Conservation (phyloP, 2,329 filamentous ascomycete species). For the Colletotrichum costaricense region DNA sequence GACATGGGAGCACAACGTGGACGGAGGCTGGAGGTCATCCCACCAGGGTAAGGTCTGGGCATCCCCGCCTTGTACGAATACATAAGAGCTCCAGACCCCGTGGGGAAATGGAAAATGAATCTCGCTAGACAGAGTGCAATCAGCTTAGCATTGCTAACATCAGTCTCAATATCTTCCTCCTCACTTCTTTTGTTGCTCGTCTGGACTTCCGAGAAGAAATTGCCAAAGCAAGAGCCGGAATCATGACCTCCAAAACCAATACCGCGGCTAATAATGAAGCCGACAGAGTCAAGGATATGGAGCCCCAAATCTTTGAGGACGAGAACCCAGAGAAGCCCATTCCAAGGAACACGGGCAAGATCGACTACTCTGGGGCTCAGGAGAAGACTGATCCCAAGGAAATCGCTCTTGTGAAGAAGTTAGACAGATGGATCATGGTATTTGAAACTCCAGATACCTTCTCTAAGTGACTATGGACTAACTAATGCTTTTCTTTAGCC, state of each 20-base stretch:
- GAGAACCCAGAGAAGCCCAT: conserved; percentile 36
- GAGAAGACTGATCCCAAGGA: conserved; percentile 54
- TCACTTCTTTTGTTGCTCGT: neutral
- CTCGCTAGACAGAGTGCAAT: neutral
- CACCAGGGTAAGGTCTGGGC: conserved; percentile 16
- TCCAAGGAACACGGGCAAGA: conserved; percentile 35
- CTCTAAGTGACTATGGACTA: neutral
- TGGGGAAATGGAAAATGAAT: neutral
- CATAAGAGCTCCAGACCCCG: conserved; percentile 19
- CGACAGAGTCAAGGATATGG: conserved; percentile 19
- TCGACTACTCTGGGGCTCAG: conserved; percentile 52
- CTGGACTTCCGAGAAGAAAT: neutral
- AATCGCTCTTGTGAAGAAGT: conserved; percentile 53
- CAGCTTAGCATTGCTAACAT: neutral
- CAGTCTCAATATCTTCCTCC: neutral
- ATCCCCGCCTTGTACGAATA: conserved; percentile 12
- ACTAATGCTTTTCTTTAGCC: conserved; percentile 18
- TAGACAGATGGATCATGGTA: conserved; percentile 53
- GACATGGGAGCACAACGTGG: conserved; percentile 5
- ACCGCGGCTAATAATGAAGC: neutral
- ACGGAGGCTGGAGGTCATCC: neutral
- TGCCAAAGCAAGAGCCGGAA: neutral
- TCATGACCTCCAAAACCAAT: conserved; percentile 7
- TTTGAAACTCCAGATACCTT: neutral
- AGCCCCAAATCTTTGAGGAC: conserved; percentile 36